Evolutionary conservation across 306 rosid genomes (phyloP).

Genomic region (Prunus padus): DNA sequence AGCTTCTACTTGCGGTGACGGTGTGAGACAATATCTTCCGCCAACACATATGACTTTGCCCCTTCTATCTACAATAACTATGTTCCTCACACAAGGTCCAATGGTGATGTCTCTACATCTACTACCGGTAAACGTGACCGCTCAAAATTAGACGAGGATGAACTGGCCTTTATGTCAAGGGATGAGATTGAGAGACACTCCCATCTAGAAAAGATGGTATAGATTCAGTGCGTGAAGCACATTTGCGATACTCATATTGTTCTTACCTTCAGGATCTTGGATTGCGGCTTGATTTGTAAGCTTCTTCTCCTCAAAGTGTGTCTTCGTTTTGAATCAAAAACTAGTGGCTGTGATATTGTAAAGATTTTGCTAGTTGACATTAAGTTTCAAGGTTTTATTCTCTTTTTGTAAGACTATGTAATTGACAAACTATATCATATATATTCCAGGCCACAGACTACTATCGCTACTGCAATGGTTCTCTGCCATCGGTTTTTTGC

Average conservation of each 20-base stretch:
- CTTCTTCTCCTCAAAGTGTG: not conserved
- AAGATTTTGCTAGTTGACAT: not conserved
- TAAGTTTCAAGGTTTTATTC: constrained; percentile 1
- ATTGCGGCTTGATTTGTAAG: constrained; percentile 88
- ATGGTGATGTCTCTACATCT: constrained; percentile 48
- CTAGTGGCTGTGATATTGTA: not conserved
- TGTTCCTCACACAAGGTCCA: constrained; percentile 46
- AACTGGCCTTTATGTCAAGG: constrained; percentile 74
- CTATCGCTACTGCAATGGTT: constrained; percentile 95
- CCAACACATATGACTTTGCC: constrained; percentile 31
- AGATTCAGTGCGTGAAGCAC: constrained; percentile 74
- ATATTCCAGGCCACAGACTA: constrained; percentile 85
- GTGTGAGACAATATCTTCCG: constrained; percentile 54
- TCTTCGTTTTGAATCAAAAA: not conserved
- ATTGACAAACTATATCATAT: constrained; percentile 22
- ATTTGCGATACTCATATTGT: constrained; percentile 90
- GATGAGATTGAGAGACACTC: constrained; percentile 92
- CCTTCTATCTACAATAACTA: constrained; percentile 37
- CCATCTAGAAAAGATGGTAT: constrained; percentile 98
- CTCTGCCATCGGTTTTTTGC: constrained; percentile 95
- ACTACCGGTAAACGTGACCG: constrained; percentile 52
- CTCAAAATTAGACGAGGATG: constrained; percentile 71
- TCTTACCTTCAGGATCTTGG: constrained; percentile 93
- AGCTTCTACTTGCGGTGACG: constrained; percentile 60
- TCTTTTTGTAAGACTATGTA: not conserved